Evolutionary conservation across 257 asterid species (phyloP).

Genomic region (Asclepias syriaca): DNA sequence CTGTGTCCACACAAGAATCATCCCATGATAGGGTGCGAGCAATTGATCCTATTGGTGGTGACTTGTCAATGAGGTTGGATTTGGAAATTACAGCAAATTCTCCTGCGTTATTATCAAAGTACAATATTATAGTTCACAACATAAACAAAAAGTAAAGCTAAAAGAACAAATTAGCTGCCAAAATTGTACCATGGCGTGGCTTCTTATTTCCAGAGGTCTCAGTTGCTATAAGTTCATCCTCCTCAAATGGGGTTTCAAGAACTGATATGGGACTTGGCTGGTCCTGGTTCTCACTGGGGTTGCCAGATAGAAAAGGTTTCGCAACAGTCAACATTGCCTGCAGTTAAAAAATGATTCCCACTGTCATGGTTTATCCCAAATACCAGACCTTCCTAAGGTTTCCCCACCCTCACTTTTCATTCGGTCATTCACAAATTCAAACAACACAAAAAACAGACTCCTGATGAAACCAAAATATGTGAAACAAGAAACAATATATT

Average conservation of each 20-base stretch:
- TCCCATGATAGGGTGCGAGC: slow-evolving; percentile 74
- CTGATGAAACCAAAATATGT: background rate
- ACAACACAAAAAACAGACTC: background rate
- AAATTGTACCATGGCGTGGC: slow-evolving; percentile 40
- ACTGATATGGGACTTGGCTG: slow-evolving; percentile 96
- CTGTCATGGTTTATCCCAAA: background rate
- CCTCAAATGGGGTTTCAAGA: slow-evolving; percentile 64
- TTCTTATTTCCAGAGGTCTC: slow-evolving; percentile 38
- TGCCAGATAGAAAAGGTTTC: slow-evolving; percentile 36
- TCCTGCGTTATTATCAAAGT: slow-evolving; percentile 31
- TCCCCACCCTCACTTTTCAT: background rate
- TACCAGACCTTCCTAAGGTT: background rate
- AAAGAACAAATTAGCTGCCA: background rate
- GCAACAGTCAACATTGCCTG: slow-evolving; percentile 37
- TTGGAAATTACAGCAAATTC: slow-evolving; percentile 38
- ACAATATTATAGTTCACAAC: background rate
- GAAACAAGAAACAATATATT: background rate
- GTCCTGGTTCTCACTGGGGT: slow-evolving; percentile 61
- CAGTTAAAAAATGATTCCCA: background rate
- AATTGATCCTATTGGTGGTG: slow-evolving; percentile 95
- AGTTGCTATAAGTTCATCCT: slow-evolving; percentile 38
- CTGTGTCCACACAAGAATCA: slow-evolving; percentile 53
- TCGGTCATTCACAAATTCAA: background rate
- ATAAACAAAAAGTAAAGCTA: background rate
- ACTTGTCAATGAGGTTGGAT: slow-evolving; percentile 80